Base-by-base conservation (phyloP, 2,329 filamentous ascomycete genomes). In the Ophiosphaerella narmari region DNA sequence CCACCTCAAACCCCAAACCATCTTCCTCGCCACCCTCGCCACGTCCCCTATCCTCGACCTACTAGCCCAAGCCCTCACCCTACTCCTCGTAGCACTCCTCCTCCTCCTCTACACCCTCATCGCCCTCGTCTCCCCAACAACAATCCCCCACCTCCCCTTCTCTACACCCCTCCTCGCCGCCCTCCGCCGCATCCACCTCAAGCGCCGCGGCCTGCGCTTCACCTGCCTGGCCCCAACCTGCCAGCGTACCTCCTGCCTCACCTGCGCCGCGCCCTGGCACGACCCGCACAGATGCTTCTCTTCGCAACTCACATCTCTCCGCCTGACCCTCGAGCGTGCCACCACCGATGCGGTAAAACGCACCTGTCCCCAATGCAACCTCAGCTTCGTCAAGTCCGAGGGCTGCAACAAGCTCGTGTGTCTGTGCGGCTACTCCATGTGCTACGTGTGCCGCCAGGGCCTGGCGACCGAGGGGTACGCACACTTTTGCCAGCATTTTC, bases 381-480 rank as follows among this genome's bases (percentile, higher is more conserved):
- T 92, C 8, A 90, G 87, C 13, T 97, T 97, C 71, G 90, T 99
- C 75, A 97, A 97, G 73, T 88, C 86, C 6, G 86, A 87, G 23
- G 94, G 94, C 65, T 99, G 94, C 82, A 99, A 99, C 79, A 97
- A 97, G 76, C 82, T 99, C 35, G 93, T 91, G 5, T 97, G 94
- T 70, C 86, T 91, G 13, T 99, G 94, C 74, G 94, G 94, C 7
- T 97, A 97, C 75, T 88, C 89, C 62, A 97, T 97, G 93, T 99
- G 94, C 72, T 99, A 99, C 68, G 85, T 97, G 39, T 99, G 94
- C 73, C 89, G 94, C 35, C 68, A 74, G 36, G 74, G 77, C n/a
- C 75, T 82, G 14, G 77, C 83, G 42, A 52, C 77, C 2, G 87
- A 92, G 70, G 92, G 93, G 0, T 97, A 99, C 73, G 82, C 86